Percentiles rank a stretch among this genome's conserved stretches.
Conservation (phyloP, 2,329 filamentous ascomycete species). For the Aureobasidium namibiae region DNA sequence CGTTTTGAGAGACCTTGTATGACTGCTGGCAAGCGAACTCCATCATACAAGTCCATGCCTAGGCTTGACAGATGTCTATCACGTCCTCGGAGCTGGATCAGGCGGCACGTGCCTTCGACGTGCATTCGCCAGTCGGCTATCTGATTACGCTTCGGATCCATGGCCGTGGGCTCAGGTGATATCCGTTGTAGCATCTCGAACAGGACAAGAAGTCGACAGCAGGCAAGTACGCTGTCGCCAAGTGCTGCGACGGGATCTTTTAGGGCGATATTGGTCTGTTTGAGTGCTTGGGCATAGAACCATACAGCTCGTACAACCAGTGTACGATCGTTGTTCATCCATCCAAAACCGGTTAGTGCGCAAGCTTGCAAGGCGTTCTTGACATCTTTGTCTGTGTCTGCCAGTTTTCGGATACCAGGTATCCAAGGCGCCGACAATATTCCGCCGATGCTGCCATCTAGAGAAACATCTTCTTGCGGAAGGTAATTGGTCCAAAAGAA, state of each 20-base stretch:
- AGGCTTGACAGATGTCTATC: background rate
- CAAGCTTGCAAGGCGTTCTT: background rate
- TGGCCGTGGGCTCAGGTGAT: background rate
- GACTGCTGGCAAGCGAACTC: background rate
- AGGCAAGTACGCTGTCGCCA: background rate
- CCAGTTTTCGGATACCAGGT: background rate
- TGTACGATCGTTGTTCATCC: background rate
- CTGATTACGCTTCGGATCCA: background rate
- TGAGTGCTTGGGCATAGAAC: background rate
- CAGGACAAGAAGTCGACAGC: background rate
- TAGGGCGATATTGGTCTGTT: background rate
- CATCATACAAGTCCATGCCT: background rate
- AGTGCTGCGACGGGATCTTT: background rate
- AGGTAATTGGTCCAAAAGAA: background rate
- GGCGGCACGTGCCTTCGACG: conserved; percentile 1
- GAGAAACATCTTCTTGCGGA: background rate
- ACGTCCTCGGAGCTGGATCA: background rate
- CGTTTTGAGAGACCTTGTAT: background rate
- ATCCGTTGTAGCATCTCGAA: background rate
- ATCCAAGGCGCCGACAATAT: background rate
- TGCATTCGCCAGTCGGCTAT: background rate
- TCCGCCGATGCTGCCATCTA: background rate
- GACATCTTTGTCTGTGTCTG: background rate
- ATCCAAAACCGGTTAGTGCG: background rate
- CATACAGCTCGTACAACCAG: background rate